phyloP scores from a whole-genome alignment of 768 basidiomycete species.

The Stropharia rugosoannulata region DNA sequence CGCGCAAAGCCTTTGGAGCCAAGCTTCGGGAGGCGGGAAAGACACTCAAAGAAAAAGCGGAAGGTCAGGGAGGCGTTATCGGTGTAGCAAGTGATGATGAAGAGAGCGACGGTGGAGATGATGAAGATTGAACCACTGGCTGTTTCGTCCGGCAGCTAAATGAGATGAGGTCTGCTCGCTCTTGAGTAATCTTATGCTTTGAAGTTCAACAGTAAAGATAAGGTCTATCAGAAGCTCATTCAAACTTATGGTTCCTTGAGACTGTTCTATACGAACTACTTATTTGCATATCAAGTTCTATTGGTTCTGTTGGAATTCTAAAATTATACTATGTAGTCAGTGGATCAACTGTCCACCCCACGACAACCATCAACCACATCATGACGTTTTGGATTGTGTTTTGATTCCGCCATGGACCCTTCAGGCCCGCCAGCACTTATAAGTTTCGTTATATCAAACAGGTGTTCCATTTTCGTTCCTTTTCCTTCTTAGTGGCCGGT shows the following conservation, averaged over 20 bases:
- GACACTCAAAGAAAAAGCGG: constrained; percentile 60
- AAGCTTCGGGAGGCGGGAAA: constrained; percentile 77
- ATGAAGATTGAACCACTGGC: constrained; percentile 14
- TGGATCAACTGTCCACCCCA: no score
- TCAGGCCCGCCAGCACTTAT: not conserved
- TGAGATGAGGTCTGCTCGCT: not conserved
- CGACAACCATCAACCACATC: no score
- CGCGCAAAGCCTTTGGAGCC: constrained; percentile 76
- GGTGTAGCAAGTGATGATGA: constrained; percentile 72
- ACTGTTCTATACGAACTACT: no score
- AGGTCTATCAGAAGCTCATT: no score
- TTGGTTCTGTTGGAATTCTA: no score
- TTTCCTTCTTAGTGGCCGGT: constrained; percentile 2
- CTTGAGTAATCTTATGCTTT: no score
- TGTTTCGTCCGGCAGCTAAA: not conserved
- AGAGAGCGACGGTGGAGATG: constrained; percentile 53
- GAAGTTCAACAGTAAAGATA: no score
- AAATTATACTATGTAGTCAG: no score
- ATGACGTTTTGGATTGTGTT: not conserved
- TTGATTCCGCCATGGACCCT: not conserved
- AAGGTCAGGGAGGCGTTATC: constrained; percentile 60
- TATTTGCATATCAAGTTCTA: no score
- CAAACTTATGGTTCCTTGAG: no score
- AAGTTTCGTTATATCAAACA: constrained; percentile 6
- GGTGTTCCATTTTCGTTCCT: constrained; percentile 9